Base-by-base conservation (phyloP, 2,329 filamentous ascomycete species). In the Neoascochyta sp. region DNA sequence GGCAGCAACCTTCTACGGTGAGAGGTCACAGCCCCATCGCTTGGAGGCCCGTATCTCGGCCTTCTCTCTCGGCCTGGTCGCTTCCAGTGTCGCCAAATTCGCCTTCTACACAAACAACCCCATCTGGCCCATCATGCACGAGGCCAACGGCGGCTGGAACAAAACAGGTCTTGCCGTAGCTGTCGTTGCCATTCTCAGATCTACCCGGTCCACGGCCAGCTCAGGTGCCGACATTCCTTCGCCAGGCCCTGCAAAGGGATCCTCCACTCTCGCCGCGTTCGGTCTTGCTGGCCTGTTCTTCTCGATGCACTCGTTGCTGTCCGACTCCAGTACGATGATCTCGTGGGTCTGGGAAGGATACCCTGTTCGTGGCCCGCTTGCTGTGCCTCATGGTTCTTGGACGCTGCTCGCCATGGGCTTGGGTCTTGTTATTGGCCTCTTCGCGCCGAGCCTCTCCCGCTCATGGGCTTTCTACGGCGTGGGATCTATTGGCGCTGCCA, bases 321-420 rank as follows among this genome's bases (percentile, higher is more conserved):
- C 92, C 0, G 92, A 98, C 60, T 94, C 89, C 0, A 96, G 92
- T 68, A 98, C 92, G 31, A 96, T 98, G 88, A 95, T 96, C 35
- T 74, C 89, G 10, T 98, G 92, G 92, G 87, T 87, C 3, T 98
- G 92, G 92, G 88, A 95, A 50, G 92, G 92, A 5, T 98, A 85
- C 52, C 92, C 92, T 9, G 78, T 96, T 22, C 80, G 84, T 27
- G 92, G 92, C 5, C 92, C 92, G 3, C 78, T 92, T 27, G 79
- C 88, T 39, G 87, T 82, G 26, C 87, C 88, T n/a, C 88, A 96
- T 53, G 92, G 89, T 31, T 87, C 86, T 51, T 78, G 83, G 59
- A 95, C 88, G 2, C 77, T 95, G 29, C 75, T 85, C 31, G 82
- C 82, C 36, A 98, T 98, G 92, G 86, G 85, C 16, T 67, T 73